phyloP scores from a whole-genome alignment of 495 filamentous ascomycete genomes.

The Articulospora tetracladia region DNA sequence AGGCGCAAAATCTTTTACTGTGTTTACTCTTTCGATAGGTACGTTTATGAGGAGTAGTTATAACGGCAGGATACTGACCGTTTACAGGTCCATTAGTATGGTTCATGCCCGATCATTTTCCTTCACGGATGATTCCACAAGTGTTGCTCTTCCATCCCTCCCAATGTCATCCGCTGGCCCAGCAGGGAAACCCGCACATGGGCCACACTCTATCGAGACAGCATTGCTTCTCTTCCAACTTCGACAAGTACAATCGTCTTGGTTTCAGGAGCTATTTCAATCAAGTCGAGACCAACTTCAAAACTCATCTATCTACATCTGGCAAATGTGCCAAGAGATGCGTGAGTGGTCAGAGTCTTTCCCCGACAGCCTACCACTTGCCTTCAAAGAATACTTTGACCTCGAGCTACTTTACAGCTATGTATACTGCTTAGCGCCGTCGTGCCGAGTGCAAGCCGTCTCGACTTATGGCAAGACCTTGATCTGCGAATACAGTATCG shows the following conservation, averaged over 20 bases:
- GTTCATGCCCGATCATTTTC: constrained; percentile 79
- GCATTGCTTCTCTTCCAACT: constrained; percentile 68
- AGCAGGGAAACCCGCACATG: constrained; percentile 13
- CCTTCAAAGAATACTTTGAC: constrained; percentile 66
- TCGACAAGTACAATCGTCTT: constrained; percentile 71
- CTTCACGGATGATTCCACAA: constrained; percentile 83
- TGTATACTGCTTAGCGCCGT: constrained; percentile 77
- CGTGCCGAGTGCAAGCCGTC: constrained; percentile 57
- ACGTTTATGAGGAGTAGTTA: constrained; percentile 18
- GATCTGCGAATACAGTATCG: constrained; percentile 78
- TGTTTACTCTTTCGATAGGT: constrained; percentile 85
- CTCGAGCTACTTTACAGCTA: constrained; percentile 82
- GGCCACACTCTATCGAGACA: constrained; percentile 44
- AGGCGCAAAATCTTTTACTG: constrained; percentile 81
- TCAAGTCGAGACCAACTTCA: constrained; percentile 59
- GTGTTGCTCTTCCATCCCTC: constrained; percentile 54
- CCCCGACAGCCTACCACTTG: constrained; percentile 51
- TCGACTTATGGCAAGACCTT: constrained; percentile 65
- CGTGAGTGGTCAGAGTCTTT: constrained; percentile 62
- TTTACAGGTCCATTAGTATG: constrained; percentile 68
- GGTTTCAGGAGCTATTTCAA: constrained; percentile 80
- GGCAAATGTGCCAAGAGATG: constrained; percentile 60
- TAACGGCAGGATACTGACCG: constrained; percentile 6
- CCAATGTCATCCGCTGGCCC: constrained; percentile 11
- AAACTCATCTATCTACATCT: constrained; percentile 54